Base-by-base conservation (phyloP, 768 basidiomycete genomes). In the Symmetrospora coprosmae region DNA sequence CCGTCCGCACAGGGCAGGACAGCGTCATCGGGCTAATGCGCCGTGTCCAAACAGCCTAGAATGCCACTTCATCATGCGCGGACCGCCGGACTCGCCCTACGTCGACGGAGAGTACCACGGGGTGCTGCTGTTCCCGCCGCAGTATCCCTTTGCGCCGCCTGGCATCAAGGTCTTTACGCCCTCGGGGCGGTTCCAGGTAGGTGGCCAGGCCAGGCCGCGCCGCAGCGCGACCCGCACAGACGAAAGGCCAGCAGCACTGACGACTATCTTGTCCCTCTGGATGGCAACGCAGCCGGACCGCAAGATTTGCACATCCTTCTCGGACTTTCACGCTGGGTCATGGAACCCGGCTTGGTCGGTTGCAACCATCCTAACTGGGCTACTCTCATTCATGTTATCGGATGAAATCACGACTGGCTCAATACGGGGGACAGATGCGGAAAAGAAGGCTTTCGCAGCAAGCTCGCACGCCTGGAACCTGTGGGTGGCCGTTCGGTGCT, bases 261-360 rank as follows among this genome's bases (percentile, higher is more conserved):
- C n/a, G n/a, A n/a, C n/a, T n/a, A n/a, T 21, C 9, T 38, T 40
- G 4, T 4, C 35, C 13, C 21, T 49, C 33, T 30, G 28, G n/a
- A 5, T 27, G 4, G n/a, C 47, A 19, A 7, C 49, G 11, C 27
- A 70, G 40, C 62, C 68, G 8, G 68, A 69, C 19, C 62, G 64
- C 45, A 94, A 90, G 78, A 94, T 97, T 56, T 96, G 91, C 71
- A 92, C 94, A 75, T 92, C 88, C 23, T 94, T 97, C 43, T 89
- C 87, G 2, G 87, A 90, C 72, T 90, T 88, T 70, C 88, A 90
- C 69, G 87, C 88, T 0, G 87, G 86, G 63, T 80, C 85, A 13
- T 90, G 88, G 89, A 90, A 90, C 72, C 89, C 89, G 5, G 86
- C 88, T 1, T 92, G 89, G 89, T 87, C 85, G 68, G 87, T 91